phyloP scores from a whole-genome alignment of 768 basidiomycete genomes.

The Sarcomyxa edulis region DNA sequence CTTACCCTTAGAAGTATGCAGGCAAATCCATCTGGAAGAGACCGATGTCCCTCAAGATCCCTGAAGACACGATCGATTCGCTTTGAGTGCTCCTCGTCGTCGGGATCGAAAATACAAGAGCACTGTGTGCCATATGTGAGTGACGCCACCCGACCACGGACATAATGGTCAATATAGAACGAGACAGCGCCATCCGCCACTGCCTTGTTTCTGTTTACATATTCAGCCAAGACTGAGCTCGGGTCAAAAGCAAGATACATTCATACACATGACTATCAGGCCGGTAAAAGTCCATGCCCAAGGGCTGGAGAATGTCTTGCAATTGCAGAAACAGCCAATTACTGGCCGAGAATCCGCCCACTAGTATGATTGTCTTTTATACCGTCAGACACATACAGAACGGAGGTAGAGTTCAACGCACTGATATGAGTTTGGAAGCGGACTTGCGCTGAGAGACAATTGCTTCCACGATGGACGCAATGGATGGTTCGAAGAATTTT shows the following conservation, averaged over 20 bases:
- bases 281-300: slow-evolving; percentile 30
- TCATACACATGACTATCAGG: slow-evolving; percentile 45
- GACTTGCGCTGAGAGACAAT: slow-evolving; percentile 19
- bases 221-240: too few relatives aligned
- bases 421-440: slow-evolving; percentile 26
- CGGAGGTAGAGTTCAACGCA: slow-evolving; percentile 8
- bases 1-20: slow-evolving; percentile 1
- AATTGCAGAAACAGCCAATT: slow-evolving; percentile 41
- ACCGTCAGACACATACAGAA: background rate
- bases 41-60: background rate
- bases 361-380: slow-evolving; percentile 37
- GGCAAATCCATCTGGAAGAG: background rate
- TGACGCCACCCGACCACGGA: slow-evolving; percentile 8
- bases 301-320: slow-evolving; percentile 25
- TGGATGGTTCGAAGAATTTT: slow-evolving; percentile 31
- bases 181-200: slow-evolving; percentile 13
- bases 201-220: slow-evolving; percentile 13
- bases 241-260: too few relatives aligned
- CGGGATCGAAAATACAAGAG: background rate
- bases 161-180: slow-evolving; percentile 12
- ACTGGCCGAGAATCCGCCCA: slow-evolving; percentile 49
- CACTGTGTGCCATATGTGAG: slow-evolving; percentile 7
- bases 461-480: slow-evolving; percentile 28
- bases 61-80: background rate
- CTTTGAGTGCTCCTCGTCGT: background rate